Percentiles rank a stretch among this genome's conserved stretches.
Evolutionary conservation across 2,329 filamentous ascomycete genomes (phyloP).

Genomic region (Penicillium brevicompactum): DNA sequence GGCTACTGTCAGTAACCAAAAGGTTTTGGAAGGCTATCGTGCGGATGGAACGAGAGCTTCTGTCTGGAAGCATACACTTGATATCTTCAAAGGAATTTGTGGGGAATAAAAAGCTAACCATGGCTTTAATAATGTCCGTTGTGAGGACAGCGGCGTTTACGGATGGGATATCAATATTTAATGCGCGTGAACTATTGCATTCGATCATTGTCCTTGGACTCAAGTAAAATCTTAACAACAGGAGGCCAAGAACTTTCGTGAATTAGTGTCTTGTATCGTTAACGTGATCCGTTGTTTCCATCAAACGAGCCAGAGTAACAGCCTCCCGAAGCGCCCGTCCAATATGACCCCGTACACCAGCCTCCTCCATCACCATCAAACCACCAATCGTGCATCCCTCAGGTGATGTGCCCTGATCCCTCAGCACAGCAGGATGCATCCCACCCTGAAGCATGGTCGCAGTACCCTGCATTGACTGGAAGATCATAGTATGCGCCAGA

Average conservation of each 20-base stretch:
- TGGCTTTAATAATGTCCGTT: background rate
- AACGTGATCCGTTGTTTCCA: constrained; percentile 42
- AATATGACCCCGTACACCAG: constrained; percentile 55
- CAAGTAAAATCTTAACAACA: background rate
- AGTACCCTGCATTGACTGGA: constrained; percentile 63
- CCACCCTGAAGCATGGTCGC: constrained; percentile 60
- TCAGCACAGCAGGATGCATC: constrained; percentile 61
- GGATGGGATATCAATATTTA: background rate
- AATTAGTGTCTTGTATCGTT: constrained; percentile 27
- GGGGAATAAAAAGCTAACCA: background rate
- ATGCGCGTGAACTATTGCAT: no score
- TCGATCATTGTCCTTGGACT: background rate
- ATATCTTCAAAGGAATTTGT: constrained; percentile 17
- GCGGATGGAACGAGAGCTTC: constrained; percentile 10
- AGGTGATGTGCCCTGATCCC: constrained; percentile 63
- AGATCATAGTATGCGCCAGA: constrained; percentile 63
- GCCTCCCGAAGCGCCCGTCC: constrained; percentile 61
- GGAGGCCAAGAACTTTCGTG: no score
- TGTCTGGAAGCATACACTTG: constrained; percentile 21
- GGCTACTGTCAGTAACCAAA: constrained; percentile 9
- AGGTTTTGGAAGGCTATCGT: constrained; percentile 13
- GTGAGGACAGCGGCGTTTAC: background rate
- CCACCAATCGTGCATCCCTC: constrained; percentile 67
- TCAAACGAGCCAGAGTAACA: constrained; percentile 58
- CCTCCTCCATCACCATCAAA: constrained; percentile 62